Base-by-base conservation (phyloP, 208 protist genomes). In the Porcisia hertigi region DNA sequence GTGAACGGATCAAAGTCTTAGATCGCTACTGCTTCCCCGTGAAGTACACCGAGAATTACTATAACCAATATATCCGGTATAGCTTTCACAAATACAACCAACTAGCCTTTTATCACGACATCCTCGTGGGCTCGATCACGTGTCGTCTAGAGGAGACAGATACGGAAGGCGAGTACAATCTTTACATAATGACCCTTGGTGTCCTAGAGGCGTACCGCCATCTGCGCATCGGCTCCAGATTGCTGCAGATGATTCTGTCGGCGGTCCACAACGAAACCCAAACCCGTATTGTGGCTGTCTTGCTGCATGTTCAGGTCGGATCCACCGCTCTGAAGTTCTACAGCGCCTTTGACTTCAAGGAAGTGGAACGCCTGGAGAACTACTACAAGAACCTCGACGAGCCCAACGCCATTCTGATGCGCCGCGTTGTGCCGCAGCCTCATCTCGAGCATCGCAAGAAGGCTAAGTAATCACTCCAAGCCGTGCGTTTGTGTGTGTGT, bases 181-280 rank as follows among this genome's bases (percentile, higher is more conserved):
- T 98, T 30, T 98, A 98, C 86, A 94, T 98, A 76, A 98, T 98
- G 96, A 98, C 95, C 45, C 90, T 98, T 66, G 85, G 86, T 5
- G 95, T 97, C 39, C 86, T 98, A 41, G 91, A 91, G 73, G 87
- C 96, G 30, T 98, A 98, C 83, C 90, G 97, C 14, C 82, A 90
- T 53, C 62, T 98, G 43, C 86, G 92, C 69, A 92, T 98, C 65
- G 97, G 92, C 67, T 88, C 77, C 14, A 88, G 81, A 8, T 73
- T 98, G 69, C 83, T 98, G 41, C 80, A 90, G 63, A 72, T 65
- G 52, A 76, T 96, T 45, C 60, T 97, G 55, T 77, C 72, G 4
- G 86, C 81, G 49, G 91, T 89, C 36, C 74, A 83, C n/a, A 70
- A 86, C 18, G 88, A 96, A 47, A 83, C 83, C 18, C 84, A 84